Evolutionary conservation across 2,329 filamentous ascomycete species (phyloP), one percentile per base, ranked within the genome.

Genomic region (Rhinocladiella mackenziei): DNA sequence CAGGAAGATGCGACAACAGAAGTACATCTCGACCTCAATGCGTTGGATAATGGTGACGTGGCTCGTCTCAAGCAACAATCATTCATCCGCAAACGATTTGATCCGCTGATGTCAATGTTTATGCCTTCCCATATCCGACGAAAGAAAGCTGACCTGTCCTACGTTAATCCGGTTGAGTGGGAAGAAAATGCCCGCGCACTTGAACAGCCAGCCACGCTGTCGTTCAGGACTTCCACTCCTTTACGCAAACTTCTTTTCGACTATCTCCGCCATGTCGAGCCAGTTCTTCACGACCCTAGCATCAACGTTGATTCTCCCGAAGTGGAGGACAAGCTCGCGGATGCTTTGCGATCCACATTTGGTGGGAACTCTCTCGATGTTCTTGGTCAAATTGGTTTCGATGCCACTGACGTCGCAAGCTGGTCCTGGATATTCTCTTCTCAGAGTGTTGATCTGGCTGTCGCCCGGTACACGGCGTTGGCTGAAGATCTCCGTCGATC

Each of bases 341-440:
- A 47, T 15, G 61, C 57, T 26, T 39, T 70, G 9, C 48, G 54
- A 37, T 45, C 50, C 10, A 58, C 68, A n/a, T 69, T 71, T 36
- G 47, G 57, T 36, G 35, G 55, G 4, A 41, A 53, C 4, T 54
- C 56, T 17, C 26, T 63, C 20, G 44, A 54, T 5, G 65, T 60
- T 31, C 51, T 73, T 6, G 52, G 39, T 5, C 29, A 48, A 14
- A 57, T 31, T n/a, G 59, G 63, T 5, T 69, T 66, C 51, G 60
- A 59, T 33, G 53, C 58, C 13, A 50, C 56, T 3, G 69, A 73
- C 58, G 63, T 73, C 18, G 60, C 67, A 44, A 54, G 59, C 13
- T 74, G 71, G 70, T 63, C 68, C 13, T 74, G 71, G 71, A 62
- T 74, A 15, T 56, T 74, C 38, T 65, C 61, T 17, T 63, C 67